Conservation (phyloP, 2,329 filamentous ascomycete species). For the Emmonsia crescens region DNA sequence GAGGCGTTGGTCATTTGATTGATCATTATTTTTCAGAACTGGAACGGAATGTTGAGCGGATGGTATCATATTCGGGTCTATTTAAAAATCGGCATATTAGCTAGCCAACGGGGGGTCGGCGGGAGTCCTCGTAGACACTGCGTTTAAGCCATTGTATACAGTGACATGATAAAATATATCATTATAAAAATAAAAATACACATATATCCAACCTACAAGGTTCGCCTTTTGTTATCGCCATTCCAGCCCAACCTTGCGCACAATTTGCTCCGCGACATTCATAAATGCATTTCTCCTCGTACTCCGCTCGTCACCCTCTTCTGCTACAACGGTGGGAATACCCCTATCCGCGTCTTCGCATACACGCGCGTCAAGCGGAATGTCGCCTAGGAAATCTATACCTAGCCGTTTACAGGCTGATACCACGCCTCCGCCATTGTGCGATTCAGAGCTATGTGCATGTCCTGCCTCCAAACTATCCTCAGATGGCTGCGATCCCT, state of each 20-base stretch:
- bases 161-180: background rate
- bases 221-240: slow-evolving; percentile 20
- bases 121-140: background rate
- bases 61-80: background rate
- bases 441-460: slow-evolving; percentile 12
- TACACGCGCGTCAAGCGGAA: slow-evolving; percentile 76
- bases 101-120: background rate
- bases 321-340: slow-evolving; percentile 79
- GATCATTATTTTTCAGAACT: background rate
- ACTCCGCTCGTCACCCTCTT: slow-evolving; percentile 53
- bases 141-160: background rate
- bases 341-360: slow-evolving; percentile 80
- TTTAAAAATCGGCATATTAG: background rate
- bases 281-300: slow-evolving; percentile 61
- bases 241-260: slow-evolving; percentile 32
- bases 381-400: slow-evolving; percentile 74
- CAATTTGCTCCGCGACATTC: slow-evolving; percentile 51
- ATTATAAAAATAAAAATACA: background rate
- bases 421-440: slow-evolving; percentile 49
- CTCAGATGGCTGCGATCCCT: slow-evolving; percentile 13
- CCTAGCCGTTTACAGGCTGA: slow-evolving; percentile 60
- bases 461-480: slow-evolving; percentile 8
- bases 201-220: background rate
- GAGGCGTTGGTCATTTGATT: background rate
- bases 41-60: background rate